Conservation (phyloP, 768 basidiomycete species). For the Steccherinum ochraceum region DNA sequence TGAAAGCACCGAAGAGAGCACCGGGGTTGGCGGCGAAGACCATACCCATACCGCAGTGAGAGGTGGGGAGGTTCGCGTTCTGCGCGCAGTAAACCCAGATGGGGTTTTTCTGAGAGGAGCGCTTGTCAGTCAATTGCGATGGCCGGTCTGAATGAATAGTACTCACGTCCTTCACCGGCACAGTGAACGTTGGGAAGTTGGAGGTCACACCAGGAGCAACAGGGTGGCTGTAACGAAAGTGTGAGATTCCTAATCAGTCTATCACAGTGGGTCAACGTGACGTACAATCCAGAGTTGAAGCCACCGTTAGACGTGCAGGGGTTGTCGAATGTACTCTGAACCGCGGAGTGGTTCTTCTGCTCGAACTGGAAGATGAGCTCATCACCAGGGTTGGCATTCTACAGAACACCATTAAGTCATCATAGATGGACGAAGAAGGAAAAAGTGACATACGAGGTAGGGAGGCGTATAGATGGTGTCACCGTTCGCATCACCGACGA, state of each 20-base stretch:
- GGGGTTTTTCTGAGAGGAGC: slow-evolving; percentile 9
- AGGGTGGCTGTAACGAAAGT: slow-evolving; percentile 14
- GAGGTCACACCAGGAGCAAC: slow-evolving; percentile 8
- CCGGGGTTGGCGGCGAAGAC: slow-evolving; percentile 24
- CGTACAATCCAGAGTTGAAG: slow-evolving; percentile 25
- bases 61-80: slow-evolving; percentile 3
- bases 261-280: background rate
- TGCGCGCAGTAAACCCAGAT: slow-evolving; percentile 23
- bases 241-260: background rate
- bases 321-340: slow-evolving; percentile 20
- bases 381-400: slow-evolving; percentile 17
- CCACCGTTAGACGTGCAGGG: slow-evolving; percentile 22
- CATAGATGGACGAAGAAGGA: background rate
- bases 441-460: background rate
- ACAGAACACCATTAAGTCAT: too few species aligned
- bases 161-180: slow-evolving; percentile 20
- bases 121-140: background rate
- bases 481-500: background rate
- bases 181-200: slow-evolving; percentile 11
- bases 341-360: slow-evolving; percentile 24
- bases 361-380: slow-evolving; percentile 19
- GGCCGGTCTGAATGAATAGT: background rate
- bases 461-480: background rate
- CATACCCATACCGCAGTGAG: slow-evolving; percentile 22
- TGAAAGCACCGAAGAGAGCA: background rate